Conservation (phyloP, 1,284 basidiomycete genomes). For the Apiotrichum mycotoxinovorans region DNA sequence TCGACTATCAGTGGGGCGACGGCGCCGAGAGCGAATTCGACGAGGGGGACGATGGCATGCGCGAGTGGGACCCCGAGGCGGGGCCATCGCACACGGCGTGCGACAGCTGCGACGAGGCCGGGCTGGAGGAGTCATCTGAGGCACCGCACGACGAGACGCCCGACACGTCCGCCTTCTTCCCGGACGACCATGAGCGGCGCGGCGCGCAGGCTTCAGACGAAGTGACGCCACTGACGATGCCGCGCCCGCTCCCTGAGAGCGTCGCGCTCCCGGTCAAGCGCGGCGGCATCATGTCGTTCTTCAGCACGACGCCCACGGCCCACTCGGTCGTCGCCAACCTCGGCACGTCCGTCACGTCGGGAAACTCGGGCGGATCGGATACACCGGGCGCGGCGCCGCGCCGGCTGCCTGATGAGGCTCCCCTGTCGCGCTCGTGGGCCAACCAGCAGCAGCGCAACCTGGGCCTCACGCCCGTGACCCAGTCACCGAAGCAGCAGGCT, state of each 20-base stretch:
- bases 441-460: not conserved
- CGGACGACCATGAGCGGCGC: slow-evolving; percentile 10
- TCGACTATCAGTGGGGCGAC: slow-evolving; percentile 29
- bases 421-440: not conserved
- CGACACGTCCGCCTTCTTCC: slow-evolving; percentile 24
- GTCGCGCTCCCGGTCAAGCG: slow-evolving; percentile 9
- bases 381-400: slow-evolving; percentile 11
- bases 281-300: slow-evolving; percentile 16
- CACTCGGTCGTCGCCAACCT: slow-evolving; percentile 3
- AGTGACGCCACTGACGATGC: not conserved
- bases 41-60: slow-evolving; percentile 3
- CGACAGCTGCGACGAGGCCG: slow-evolving; percentile 21
- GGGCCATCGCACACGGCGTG: slow-evolving; percentile 6
- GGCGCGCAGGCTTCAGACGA: slow-evolving; percentile 2
- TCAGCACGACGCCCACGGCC: slow-evolving; percentile 14
- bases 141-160: slow-evolving; percentile 16
- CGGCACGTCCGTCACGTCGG: slow-evolving; percentile 3
- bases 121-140: slow-evolving; percentile 30
- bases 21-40: slow-evolving; percentile 1
- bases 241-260: not conserved
- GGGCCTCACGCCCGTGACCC: not conserved
- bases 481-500: not conserved
- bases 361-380: slow-evolving; percentile 7
- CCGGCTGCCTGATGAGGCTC: slow-evolving; percentile 8
- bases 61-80: slow-evolving; percentile 25